Conservation (phyloP, 441 rosid species). For the Erodium trifolium region DNA sequence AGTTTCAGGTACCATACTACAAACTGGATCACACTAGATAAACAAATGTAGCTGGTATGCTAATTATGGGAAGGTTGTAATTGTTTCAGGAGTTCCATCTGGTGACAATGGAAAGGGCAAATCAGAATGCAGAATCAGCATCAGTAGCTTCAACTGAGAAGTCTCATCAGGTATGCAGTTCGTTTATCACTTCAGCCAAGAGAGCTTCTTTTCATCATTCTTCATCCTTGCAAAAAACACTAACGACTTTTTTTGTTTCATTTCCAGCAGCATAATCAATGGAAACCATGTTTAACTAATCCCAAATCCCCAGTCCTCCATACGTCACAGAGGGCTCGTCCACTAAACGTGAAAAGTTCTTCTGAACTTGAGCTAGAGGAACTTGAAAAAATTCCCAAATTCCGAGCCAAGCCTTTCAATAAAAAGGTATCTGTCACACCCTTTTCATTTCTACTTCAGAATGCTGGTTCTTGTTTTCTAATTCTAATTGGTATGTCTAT, state of each 20-base stretch:
- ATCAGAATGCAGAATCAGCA: constrained; percentile 67
- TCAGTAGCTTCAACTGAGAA: constrained; percentile 68
- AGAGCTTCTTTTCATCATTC: no score
- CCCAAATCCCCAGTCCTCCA: constrained; percentile 77
- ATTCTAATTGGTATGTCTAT: constrained; percentile 10
- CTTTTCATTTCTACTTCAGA: background rate
- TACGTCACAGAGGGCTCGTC: constrained; percentile 82
- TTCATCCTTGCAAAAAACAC: no score
- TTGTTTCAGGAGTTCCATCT: constrained; percentile 74
- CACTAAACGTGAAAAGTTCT: constrained; percentile 63
- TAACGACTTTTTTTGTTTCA: background rate
- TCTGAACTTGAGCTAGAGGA: constrained; percentile 77
- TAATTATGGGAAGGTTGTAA: constrained; percentile 11
- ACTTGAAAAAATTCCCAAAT: constrained; percentile 80
- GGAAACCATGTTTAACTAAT: constrained; percentile 62
- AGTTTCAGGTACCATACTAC: constrained; percentile 52
- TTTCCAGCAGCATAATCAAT: constrained; percentile 38
- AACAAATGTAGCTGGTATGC: background rate
- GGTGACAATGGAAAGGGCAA: constrained; percentile 69
- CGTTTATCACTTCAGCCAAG: no score
- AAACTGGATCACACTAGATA: background rate
- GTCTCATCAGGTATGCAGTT: constrained; percentile 50
- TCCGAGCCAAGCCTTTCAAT: constrained; percentile 89
- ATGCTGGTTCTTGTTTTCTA: background rate
- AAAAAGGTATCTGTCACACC: constrained; percentile 49